phyloP scores from a whole-genome alignment of 495 filamentous ascomycete genomes.

The Friedmanniomyces endolithicus region DNA sequence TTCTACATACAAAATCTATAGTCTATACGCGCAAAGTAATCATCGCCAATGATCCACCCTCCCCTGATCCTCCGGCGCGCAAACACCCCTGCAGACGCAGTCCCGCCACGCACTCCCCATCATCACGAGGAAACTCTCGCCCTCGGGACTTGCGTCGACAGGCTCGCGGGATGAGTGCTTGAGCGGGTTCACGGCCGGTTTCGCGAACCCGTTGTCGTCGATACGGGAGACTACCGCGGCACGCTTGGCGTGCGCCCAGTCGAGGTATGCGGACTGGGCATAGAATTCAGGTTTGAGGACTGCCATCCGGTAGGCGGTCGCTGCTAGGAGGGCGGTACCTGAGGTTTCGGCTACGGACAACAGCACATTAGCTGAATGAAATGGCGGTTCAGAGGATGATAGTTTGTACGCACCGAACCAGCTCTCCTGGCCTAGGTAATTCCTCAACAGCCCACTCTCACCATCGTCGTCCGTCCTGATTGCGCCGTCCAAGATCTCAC shows the following conservation, averaged over 20 bases:
- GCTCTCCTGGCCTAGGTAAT: constrained; percentile 37
- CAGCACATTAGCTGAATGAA: too few relatives aligned
- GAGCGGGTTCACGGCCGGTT: constrained; percentile 39
- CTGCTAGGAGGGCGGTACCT: constrained; percentile 36
- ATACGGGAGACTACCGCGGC: constrained; percentile 28
- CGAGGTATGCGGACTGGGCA: constrained; percentile 32
- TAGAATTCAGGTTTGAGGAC: constrained; percentile 27
- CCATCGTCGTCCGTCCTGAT: constrained; percentile 31
- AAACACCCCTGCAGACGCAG: constrained; percentile 19
- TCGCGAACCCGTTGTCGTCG: constrained; percentile 31
- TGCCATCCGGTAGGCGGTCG: constrained; percentile 38
- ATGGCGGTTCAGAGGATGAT: background rate
- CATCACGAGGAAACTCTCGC: constrained; percentile 37
- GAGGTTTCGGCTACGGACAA: constrained; percentile 36
- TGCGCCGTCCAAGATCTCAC: constrained; percentile 38
- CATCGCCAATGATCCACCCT: background rate
- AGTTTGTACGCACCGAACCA: constrained; percentile 32
- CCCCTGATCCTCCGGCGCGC: background rate
- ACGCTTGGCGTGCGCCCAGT: constrained; percentile 37
- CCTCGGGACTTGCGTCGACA: constrained; percentile 32
- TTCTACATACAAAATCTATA: too few relatives aligned
- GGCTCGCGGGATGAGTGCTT: constrained; percentile 33
- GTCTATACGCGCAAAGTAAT: too few relatives aligned
- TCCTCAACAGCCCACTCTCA: constrained; percentile 36
- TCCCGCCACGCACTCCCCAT: constrained; percentile 38